Conservation (phyloP, 1,284 basidiomycete species). For the Sanghuangporus baumii region DNA sequence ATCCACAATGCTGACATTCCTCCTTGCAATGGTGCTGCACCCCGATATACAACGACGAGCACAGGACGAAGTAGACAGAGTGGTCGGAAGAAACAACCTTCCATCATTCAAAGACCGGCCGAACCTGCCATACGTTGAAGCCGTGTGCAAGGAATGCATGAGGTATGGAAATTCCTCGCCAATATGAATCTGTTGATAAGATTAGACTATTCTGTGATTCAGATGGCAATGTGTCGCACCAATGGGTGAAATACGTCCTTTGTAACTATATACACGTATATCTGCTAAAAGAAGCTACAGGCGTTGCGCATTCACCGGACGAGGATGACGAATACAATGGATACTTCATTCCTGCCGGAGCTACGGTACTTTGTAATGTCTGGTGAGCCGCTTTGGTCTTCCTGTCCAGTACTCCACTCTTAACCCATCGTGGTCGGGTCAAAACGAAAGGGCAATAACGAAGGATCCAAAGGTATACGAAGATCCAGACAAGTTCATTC, state of each 20-base stretch:
- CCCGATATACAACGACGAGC: constrained; percentile 47
- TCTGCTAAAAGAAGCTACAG: not conserved
- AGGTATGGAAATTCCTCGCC: constrained; percentile 25
- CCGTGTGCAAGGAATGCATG: constrained; percentile 55
- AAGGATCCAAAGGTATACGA: constrained; percentile 3
- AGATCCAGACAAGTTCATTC: constrained; percentile 7
- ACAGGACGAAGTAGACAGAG: constrained; percentile 55
- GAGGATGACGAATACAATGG: constrained; percentile 19
- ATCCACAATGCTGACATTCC: not conserved
- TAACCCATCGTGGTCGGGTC: not conserved
- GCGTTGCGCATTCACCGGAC: not conserved
- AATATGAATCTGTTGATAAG: not conserved
- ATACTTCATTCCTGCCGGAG: constrained; percentile 17
- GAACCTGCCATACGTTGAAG: constrained; percentile 54
- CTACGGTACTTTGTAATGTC: constrained; percentile 16
- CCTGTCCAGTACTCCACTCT: not conserved
- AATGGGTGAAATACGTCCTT: not conserved
- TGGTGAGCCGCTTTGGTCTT: constrained; percentile 2
- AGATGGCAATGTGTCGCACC: constrained; percentile 13
- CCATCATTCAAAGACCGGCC: constrained; percentile 56
- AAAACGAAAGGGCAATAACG: constrained; percentile 32
- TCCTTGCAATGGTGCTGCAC: constrained; percentile 45
- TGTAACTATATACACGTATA: not conserved
- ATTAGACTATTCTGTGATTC: not conserved
- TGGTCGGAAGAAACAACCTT: constrained; percentile 54